These are phyloP conservation scores for Botrytis deweyae DNA, from an alignment of 2,329 filamentous ascomycete species.

Conservation along the genomic window DNA sequence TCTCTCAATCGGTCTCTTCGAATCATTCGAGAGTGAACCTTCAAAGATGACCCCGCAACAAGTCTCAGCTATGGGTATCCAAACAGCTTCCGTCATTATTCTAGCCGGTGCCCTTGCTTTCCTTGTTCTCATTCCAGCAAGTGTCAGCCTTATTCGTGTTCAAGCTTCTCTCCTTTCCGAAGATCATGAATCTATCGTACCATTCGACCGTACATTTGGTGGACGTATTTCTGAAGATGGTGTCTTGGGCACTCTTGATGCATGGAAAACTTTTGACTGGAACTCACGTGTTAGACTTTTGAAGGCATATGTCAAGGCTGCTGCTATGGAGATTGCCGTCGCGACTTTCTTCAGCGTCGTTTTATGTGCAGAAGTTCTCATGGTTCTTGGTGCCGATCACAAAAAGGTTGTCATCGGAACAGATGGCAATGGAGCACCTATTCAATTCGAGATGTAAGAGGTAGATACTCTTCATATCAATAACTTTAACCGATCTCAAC, in stretches of 20 bases:
- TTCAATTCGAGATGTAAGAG: background rate
- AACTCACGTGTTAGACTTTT: conserved; percentile 70
- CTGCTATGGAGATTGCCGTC: conserved; percentile 52
- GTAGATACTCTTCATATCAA: background rate
- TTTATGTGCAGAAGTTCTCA: conserved; percentile 52
- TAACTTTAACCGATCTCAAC: background rate
- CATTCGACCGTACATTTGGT: conserved; percentile 84
- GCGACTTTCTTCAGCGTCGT: conserved; percentile 49
- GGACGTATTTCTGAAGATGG: conserved; percentile 74
- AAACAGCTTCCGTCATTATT: conserved; percentile 48
- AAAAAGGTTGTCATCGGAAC: conserved; percentile 21
- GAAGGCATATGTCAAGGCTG: conserved; percentile 73
- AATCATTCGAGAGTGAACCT: conserved; percentile 37
- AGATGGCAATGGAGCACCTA: background rate
- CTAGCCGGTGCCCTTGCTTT: conserved; percentile 53
- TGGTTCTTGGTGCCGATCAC: conserved; percentile 44
- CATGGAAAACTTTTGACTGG: conserved; percentile 76
- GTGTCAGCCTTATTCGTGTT: conserved; percentile 75
- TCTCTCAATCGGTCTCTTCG: conserved; percentile 36
- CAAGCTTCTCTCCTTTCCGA: conserved; percentile 84
- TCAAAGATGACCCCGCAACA: conserved; percentile 32
- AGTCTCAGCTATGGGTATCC: conserved; percentile 43
- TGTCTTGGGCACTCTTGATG: conserved; percentile 69
- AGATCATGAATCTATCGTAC: conserved; percentile 78
- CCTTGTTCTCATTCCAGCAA: conserved; percentile 70